Conservation (phyloP, 257 asterid genomes). For the Penstemon eatonii region DNA sequence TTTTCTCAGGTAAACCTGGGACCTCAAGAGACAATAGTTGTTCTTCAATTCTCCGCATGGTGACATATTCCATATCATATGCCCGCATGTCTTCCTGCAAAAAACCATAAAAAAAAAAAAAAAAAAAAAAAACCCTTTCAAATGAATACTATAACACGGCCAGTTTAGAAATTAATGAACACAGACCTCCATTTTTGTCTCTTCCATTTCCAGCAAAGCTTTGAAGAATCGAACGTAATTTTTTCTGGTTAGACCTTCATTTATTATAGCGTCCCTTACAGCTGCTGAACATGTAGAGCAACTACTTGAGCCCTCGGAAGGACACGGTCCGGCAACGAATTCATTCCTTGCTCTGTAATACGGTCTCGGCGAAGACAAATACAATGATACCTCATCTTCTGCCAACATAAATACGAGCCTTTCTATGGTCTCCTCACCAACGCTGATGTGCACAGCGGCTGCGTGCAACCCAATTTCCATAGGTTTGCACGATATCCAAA, state of each 20-base stretch:
- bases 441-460: constrained; percentile 71
- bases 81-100: no score
- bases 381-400: constrained; percentile 76
- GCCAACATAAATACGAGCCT: constrained; percentile 71
- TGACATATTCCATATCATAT: no score
- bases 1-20: no score
- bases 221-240: constrained; percentile 61
- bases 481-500: constrained; percentile 91
- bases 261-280: constrained; percentile 50
- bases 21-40: no score
- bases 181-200: no score
- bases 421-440: constrained; percentile 78
- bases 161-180: no score
- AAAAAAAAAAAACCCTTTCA: no score
- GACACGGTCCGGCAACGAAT: constrained; percentile 64
- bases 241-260: constrained; percentile 44
- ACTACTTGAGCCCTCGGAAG: constrained; percentile 41
- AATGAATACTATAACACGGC: no score
- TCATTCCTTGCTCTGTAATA: constrained; percentile 55
- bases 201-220: constrained; percentile 65
- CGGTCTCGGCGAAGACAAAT: constrained; percentile 65
- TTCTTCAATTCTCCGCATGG: no score
- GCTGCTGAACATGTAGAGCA: constrained; percentile 36
- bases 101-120: no score
- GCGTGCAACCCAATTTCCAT: constrained; percentile 76